Percentiles rank a stretch among this genome's conserved stretches.
Conservation (phyloP, 1,284 basidiomycete species). For the Cryptococcus sp. region DNA sequence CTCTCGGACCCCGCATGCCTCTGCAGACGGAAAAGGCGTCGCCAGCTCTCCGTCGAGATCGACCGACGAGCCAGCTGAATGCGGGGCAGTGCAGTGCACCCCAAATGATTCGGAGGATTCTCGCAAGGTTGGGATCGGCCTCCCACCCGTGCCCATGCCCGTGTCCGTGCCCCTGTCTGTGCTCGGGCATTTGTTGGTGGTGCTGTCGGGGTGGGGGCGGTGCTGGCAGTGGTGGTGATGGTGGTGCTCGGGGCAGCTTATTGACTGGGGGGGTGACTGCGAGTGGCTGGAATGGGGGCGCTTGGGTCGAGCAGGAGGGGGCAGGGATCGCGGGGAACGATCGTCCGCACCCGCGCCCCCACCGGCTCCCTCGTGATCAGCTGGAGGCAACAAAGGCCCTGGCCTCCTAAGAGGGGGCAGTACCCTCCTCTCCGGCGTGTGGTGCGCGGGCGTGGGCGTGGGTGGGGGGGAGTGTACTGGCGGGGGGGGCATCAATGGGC, state of each 20-base stretch:
- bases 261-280: too few relatives aligned
- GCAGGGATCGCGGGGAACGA: not conserved
- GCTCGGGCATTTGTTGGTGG: slow-evolving; percentile 16
- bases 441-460: not conserved
- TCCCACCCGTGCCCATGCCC: too few relatives aligned
- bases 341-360: too few relatives aligned
- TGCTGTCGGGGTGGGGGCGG: slow-evolving; percentile 9
- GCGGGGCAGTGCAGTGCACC: slow-evolving; percentile 15
- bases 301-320: slow-evolving; percentile 1
- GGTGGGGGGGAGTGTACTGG: not conserved
- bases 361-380: too few relatives aligned
- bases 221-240: too few relatives aligned
- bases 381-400: too few relatives aligned
- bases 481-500: not conserved
- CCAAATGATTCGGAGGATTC: slow-evolving; percentile 26
- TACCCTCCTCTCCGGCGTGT: not conserved
- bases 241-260: too few relatives aligned
- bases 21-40: slow-evolving; percentile 14
- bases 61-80: slow-evolving; percentile 14
- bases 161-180: too few relatives aligned
- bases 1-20: too few relatives aligned
- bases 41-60: slow-evolving; percentile 12
- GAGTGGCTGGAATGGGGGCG: too few relatives aligned
- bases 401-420: too few relatives aligned
- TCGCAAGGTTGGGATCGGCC: not conserved